Percentiles rank a stretch among this genome's conserved stretches.
These are phyloP conservation scores for Diaporthe longicolla DNA, from an alignment of 2,329 filamentous ascomycete genomes.

Conservation along the genomic window DNA sequence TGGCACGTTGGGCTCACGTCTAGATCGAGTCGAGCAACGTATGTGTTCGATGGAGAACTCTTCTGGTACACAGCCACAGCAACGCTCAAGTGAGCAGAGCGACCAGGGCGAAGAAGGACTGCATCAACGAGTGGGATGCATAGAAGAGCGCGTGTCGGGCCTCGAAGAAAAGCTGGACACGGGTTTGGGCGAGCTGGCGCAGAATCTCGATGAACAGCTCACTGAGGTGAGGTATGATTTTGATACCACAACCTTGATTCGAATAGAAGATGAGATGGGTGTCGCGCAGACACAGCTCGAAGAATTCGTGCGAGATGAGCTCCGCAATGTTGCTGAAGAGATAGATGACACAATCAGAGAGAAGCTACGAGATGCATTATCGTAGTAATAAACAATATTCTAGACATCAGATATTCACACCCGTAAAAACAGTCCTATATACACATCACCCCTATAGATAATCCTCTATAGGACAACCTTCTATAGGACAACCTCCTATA, in stretches of 20 bases:
- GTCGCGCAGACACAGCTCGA: constrained; percentile 40
- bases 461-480: too few relatives aligned
- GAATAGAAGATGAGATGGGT: constrained; percentile 41
- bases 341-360: constrained; percentile 40
- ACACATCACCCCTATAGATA: too few relatives aligned
- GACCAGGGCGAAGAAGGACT: not conserved
- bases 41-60: not conserved
- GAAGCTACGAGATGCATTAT: constrained; percentile 36
- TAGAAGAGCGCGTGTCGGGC: constrained; percentile 35
- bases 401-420: too few relatives aligned
- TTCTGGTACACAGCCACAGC: not conserved
- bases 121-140: constrained; percentile 27
- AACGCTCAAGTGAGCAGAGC: constrained; percentile 3
- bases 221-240: constrained; percentile 38
- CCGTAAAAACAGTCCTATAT: too few relatives aligned
- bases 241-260: constrained; percentile 32
- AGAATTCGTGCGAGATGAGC: constrained; percentile 39
- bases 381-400: constrained; percentile 28
- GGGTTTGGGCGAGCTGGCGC: constrained; percentile 36
- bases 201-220: constrained; percentile 33
- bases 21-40: constrained; percentile 36
- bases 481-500: too few relatives aligned
- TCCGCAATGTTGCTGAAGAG: constrained; percentile 39
- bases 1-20: constrained; percentile 14
- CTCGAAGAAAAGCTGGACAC: constrained; percentile 36